These are phyloP conservation scores for Cutaneotrichosporon arboriforme DNA, from an alignment of 1,284 basidiomycete species.

Conservation along the genomic window DNA sequence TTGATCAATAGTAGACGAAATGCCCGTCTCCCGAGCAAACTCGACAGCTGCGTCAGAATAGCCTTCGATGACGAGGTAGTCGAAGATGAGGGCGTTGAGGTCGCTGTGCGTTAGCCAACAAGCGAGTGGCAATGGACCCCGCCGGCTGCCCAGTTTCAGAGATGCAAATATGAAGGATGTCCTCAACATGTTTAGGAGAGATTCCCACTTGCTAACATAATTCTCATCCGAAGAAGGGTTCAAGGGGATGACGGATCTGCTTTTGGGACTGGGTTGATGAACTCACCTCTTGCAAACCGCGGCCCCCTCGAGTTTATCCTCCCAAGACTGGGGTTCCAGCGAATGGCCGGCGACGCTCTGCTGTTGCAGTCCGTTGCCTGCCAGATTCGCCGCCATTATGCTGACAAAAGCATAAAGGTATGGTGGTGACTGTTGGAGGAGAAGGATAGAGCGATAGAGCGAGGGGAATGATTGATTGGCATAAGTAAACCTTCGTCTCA, in stretches of 20 bases:
- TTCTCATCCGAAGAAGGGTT: slow-evolving; percentile 49
- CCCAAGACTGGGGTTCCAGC: slow-evolving; percentile 44
- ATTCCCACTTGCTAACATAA: slow-evolving; percentile 55
- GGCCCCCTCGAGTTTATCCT: slow-evolving; percentile 49
- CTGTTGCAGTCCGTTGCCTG: slow-evolving; percentile 7
- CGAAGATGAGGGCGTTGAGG: slow-evolving; percentile 91
- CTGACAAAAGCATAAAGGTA: slow-evolving; percentile 1
- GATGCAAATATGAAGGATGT: slow-evolving; percentile 47
- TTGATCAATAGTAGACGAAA: slow-evolving; percentile 66
- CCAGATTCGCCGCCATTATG: slow-evolving; percentile 16
- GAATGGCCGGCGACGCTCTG: slow-evolving; percentile 1
- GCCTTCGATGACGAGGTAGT: slow-evolving; percentile 95
- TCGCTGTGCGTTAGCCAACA: slow-evolving; percentile 57
- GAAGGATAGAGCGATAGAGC: not conserved
- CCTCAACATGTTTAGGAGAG: slow-evolving; percentile 55
- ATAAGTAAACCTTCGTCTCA: too few species aligned
- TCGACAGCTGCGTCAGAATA: slow-evolving; percentile 94
- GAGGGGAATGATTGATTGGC: not conserved
- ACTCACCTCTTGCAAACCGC: slow-evolving; percentile 53
- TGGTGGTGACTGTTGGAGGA: not conserved
- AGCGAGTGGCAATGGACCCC: slow-evolving; percentile 12
- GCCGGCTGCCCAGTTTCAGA: too few species aligned
- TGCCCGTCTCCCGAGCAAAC: slow-evolving; percentile 80
- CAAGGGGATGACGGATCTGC: slow-evolving; percentile 8
- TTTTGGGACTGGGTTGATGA: slow-evolving; percentile 7